A percentile compares a stretch with the other conserved stretches of the same genome.
Conservation (phyloP, 2,329 filamentous ascomycete genomes). For the Calonectria multiphialidica region DNA sequence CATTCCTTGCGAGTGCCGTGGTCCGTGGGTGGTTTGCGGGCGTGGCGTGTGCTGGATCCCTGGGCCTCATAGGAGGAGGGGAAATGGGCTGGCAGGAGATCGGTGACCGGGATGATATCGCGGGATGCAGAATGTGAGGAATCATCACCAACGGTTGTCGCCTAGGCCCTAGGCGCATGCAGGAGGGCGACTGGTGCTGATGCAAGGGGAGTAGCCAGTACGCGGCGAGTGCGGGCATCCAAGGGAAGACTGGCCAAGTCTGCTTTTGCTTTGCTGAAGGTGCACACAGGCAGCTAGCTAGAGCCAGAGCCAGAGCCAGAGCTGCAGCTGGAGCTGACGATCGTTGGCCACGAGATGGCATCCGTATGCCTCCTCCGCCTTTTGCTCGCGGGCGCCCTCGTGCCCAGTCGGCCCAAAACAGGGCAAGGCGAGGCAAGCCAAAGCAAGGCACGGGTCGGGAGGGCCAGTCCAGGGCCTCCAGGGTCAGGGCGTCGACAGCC, state of each 20-base stretch:
- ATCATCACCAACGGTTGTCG: conserved; percentile 14
- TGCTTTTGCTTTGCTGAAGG: too few relatives aligned
- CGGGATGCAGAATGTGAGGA: conserved; percentile 10
- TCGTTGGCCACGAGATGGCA: not conserved
- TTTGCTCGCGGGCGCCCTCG: not conserved
- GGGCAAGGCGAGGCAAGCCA: not conserved
- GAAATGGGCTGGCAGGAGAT: conserved; percentile 14
- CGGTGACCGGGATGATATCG: conserved; percentile 19
- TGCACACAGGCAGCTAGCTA: not conserved
- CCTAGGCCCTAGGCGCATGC: conserved; percentile 1
- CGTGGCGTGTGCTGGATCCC: not conserved
- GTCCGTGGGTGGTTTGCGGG: not conserved
- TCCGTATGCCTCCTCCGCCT: not conserved
- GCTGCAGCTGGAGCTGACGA: not conserved
- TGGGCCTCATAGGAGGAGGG: not conserved
- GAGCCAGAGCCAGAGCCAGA: not conserved
- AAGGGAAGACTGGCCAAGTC: not conserved
- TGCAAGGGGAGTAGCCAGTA: not conserved
- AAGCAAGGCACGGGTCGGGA: not conserved
- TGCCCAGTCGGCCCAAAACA: not conserved
- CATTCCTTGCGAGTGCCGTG: conserved; percentile 6
- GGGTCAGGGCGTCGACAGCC: not conserved
- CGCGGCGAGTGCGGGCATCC: not conserved
- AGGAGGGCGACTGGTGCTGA: not conserved
- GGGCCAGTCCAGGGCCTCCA: not conserved